Conservation (phyloP, 352 stramenopile genomes). For the Phytophthora litchii region DNA sequence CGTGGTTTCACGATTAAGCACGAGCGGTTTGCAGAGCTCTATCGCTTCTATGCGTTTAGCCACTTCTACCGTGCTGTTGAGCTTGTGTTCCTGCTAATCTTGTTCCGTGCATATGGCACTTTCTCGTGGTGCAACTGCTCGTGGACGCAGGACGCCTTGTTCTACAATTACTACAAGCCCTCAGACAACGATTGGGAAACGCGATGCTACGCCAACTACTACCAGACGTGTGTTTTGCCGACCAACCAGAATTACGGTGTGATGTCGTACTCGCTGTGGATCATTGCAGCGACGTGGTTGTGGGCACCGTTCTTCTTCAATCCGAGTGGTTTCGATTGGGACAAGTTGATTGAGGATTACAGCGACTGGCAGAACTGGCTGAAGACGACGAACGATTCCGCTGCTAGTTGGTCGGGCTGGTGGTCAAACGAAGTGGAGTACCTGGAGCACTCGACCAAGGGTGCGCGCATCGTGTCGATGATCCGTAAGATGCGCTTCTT, state of each 20-base stretch:
- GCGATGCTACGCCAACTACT: slow-evolving; percentile 85
- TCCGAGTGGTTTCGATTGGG: slow-evolving; percentile 98
- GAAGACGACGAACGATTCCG: slow-evolving; percentile 84
- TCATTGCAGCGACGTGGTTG: slow-evolving; percentile 92
- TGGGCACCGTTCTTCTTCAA: slow-evolving; percentile 95
- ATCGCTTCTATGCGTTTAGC: slow-evolving; percentile 97
- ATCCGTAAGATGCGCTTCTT: slow-evolving; percentile 89
- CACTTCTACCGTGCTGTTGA: slow-evolving; percentile 99
- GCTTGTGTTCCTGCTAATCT: slow-evolving; percentile 84
- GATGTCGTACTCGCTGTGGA: slow-evolving; percentile 96
- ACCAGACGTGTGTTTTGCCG: slow-evolving; percentile 92
- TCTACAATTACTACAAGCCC: slow-evolving; percentile 82
- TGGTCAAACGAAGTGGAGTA: slow-evolving; percentile 87
- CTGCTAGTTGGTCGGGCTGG: slow-evolving; percentile 88
- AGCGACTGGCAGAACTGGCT: slow-evolving; percentile 96
- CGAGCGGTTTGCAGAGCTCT: slow-evolving; percentile 97
- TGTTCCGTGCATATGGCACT: slow-evolving; percentile 92
- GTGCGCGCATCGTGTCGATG: slow-evolving; percentile 68
- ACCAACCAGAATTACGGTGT: slow-evolving; percentile 97
- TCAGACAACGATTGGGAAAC: slow-evolving; percentile 81
- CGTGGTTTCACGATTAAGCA: slow-evolving; percentile 99
- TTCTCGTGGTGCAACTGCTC: slow-evolving; percentile 94
- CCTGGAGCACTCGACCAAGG: slow-evolving; percentile 75
- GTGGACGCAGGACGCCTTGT: slow-evolving; percentile 71
- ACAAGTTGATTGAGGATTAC: slow-evolving; percentile 95